Percentiles rank a stretch among this genome's conserved stretches.
These are phyloP conservation scores for Beauveria rudraprayagi DNA, from an alignment of 2,329 filamentous ascomycete genomes.

Conservation along the genomic window DNA sequence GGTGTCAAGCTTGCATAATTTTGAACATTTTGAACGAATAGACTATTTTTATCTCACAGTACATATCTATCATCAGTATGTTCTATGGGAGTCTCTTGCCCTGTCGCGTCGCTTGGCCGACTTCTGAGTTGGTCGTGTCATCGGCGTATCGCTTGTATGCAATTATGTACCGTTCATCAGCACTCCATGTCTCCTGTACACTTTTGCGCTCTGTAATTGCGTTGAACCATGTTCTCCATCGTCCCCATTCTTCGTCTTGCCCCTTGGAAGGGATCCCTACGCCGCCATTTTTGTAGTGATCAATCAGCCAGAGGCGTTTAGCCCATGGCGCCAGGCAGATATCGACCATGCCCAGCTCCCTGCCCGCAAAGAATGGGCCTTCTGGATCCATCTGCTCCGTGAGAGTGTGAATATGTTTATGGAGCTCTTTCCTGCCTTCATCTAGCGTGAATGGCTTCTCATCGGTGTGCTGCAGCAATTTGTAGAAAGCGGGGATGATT, in stretches of 20 bases:
- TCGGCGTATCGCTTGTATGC: slow-evolving; percentile 63
- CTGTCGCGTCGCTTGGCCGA: slow-evolving; percentile 54
- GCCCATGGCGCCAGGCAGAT: slow-evolving; percentile 67
- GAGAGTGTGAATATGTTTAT: slow-evolving; percentile 51
- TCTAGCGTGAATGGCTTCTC: slow-evolving; percentile 41
- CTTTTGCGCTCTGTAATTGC: slow-evolving; percentile 54
- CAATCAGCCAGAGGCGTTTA: slow-evolving; percentile 62
- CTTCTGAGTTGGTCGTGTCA: slow-evolving; percentile 53
- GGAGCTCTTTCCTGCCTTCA: slow-evolving; percentile 49
- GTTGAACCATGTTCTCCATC: slow-evolving; percentile 58
- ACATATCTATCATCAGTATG: too few relatives aligned
- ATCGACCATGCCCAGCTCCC: slow-evolving; percentile 58
- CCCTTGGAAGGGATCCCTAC: slow-evolving; percentile 38
- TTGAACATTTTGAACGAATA: too few relatives aligned
- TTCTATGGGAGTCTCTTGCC: slow-evolving; percentile 52
- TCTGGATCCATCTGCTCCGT: slow-evolving; percentile 50
- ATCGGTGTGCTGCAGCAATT: slow-evolving; percentile 47
- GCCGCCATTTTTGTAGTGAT: slow-evolving; percentile 60
- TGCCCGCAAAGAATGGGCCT: slow-evolving; percentile 59
- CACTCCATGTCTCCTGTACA: slow-evolving; percentile 60
- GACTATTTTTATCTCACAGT: too few relatives aligned
- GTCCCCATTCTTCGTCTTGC: slow-evolving; percentile 51
- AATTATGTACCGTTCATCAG: slow-evolving; percentile 56
- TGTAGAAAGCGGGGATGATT: slow-evolving; percentile 63
- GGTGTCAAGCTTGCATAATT: too few relatives aligned